Base-by-base conservation (phyloP, 129 eudicot genomes). In the Centella asiatica region DNA sequence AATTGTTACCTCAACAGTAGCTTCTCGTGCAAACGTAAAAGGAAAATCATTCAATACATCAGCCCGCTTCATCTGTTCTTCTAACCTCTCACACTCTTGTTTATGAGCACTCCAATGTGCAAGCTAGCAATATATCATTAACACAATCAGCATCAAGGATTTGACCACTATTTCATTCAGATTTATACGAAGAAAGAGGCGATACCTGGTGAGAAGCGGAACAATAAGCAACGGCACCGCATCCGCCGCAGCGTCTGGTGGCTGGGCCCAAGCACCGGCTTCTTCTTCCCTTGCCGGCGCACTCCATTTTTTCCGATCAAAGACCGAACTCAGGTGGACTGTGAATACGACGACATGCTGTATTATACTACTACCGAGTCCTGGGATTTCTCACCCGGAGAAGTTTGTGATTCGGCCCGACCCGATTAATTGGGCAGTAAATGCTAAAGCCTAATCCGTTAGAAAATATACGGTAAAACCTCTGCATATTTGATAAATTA, bases 161-260 rank as follows among this genome's bases (percentile, higher is more conserved):
- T n/a, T n/a, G n/a, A n/a, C n/a, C n/a, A n/a, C n/a, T n/a, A n/a
- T n/a, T n/a, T n/a, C n/a, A n/a, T n/a, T n/a, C n/a, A n/a, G n/a
- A n/a, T n/a, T n/a, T n/a, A n/a, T n/a, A n/a, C n/a, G n/a, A n/a
- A 0, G 33, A 57, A 18, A 29, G 15, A 57, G 22, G 61, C 3
- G 34, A 45, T 4, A 85, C 95, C 92, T 85, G 92, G 75, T 89
- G 95, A 71, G 84, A 66, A 58, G 79, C 59, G 57, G 95, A 85
- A 76, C 97, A 89, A 61, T 89, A 80, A 18, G 80, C 72, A 25
- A 89, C 95, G 63, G 78, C 89, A 4, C 64, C 81, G 68, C 97
- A 90, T 33, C 92, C 76, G 33, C 63, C 76, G 60, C 97, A 86
- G 25, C 81, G 86, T 66, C 87, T 80, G 19, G 72, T 69, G 15